Evolutionary conservation across 805 yeast species (phyloP).

Genomic region (Saturnispora halmiae): DNA sequence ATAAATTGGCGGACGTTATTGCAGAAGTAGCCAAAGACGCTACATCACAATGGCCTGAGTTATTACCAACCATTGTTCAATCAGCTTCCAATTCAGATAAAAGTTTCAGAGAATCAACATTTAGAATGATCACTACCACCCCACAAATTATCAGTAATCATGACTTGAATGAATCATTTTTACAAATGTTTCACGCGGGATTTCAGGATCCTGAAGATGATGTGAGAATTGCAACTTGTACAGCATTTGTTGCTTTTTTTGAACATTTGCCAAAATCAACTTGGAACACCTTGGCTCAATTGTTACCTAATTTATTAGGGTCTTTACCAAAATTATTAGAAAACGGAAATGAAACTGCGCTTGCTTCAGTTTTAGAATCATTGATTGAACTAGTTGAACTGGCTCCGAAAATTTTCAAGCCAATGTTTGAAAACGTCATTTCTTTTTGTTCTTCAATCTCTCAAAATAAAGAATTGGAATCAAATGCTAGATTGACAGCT

Average conservation of each 20-base stretch:
- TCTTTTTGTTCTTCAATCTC: conserved; percentile 80
- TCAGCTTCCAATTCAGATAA: conserved; percentile 44
- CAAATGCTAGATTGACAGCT: conserved; percentile 74
- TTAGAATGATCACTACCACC: conserved; percentile 75
- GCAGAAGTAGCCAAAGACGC: conserved; percentile 82
- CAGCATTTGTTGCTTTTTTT: conserved; percentile 88
- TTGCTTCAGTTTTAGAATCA: conserved; percentile 81
- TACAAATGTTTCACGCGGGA: conserved; percentile 70
- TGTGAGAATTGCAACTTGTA: conserved; percentile 84
- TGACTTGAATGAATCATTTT: conserved; percentile 32
- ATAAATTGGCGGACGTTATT: conserved; percentile 87
- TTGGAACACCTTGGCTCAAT: conserved; percentile 69
- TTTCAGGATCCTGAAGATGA: conserved; percentile 72
- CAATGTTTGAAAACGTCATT: conserved; percentile 82
- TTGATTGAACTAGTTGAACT: conserved; percentile 83
- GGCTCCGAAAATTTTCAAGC: conserved; percentile 90
- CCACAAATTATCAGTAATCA: conserved; percentile 63
- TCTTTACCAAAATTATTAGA: conserved; percentile 79
- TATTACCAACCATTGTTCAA: conserved; percentile 62
- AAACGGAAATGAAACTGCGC: conserved; percentile 68
- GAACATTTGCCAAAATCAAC: conserved; percentile 66
- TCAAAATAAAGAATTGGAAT: conserved; percentile 71
- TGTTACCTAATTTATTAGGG: conserved; percentile 76
- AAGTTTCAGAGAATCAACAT: conserved; percentile 79
- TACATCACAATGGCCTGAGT: conserved; percentile 62